phyloP scores from a whole-genome alignment of 2,329 filamentous ascomycete species.

The Acarospora socialis region DNA sequence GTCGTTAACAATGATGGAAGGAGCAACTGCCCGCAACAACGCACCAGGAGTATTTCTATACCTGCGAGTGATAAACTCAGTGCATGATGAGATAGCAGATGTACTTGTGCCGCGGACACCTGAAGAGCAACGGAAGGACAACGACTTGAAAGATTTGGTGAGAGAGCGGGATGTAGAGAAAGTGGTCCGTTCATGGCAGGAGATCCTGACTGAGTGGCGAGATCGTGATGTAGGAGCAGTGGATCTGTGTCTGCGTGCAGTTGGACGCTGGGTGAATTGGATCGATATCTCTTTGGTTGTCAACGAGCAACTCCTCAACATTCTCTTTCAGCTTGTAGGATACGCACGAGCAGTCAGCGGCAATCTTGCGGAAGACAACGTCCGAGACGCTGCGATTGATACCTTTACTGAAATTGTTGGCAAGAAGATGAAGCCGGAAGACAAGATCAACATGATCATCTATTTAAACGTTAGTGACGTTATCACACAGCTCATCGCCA shows the following conservation, averaged over 20 bases:
- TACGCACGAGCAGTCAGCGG: conserved; percentile 50
- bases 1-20: conserved; percentile 51
- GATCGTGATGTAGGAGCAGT: conserved; percentile 57
- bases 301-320: conserved; percentile 71
- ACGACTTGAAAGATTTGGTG: conserved; percentile 79
- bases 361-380: conserved; percentile 54
- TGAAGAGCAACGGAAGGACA: conserved; percentile 71
- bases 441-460: conserved; percentile 87
- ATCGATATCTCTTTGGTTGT: conserved; percentile 91
- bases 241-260: conserved; percentile 78
- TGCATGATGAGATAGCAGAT: conserved; percentile 96
- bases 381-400: conserved; percentile 82
- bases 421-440: conserved; percentile 91
- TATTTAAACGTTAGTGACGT: conserved; percentile 82
- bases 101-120: conserved; percentile 66
- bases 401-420: conserved; percentile 90
- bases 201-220: conserved; percentile 68
- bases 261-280: conserved; percentile 98
- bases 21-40: conserved; percentile 52
- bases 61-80: conserved; percentile 70
- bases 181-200: conserved; percentile 80
- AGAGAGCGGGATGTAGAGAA: conserved; percentile 76
- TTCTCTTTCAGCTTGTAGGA: conserved; percentile 65
- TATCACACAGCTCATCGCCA: conserved; percentile 70
- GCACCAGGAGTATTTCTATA: conserved; percentile 68